Evolutionary conservation across 2,329 filamentous ascomycete genomes (phyloP), one percentile per base, ranked within the genome.

Genomic region (Exophiala lecanii-corni): DNA sequence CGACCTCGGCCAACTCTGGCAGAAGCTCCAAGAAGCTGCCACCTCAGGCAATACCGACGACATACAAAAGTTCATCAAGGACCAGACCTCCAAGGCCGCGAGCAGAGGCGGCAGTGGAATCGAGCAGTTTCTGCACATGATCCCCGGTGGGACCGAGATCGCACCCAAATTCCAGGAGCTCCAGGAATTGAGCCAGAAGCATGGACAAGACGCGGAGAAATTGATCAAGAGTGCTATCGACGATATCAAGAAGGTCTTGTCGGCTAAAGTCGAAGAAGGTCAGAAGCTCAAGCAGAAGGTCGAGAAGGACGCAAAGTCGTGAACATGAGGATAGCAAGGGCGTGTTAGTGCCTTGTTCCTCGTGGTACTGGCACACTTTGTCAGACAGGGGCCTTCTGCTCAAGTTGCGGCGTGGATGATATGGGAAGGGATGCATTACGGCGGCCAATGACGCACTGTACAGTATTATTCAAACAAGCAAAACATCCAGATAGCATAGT

Each of bases 131-230:
- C 63, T 84, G n/a, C 69, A 79, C 55, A 74, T 78, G 72, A 70
- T 86, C 5, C 81, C 82, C 0, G 74, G 76, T 9, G 81, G 79
- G 0, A 71, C 73, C 32, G 75, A 84, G 62, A 76, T 88, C 36
- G 58, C 85, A 25, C 71, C 77, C 25, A 84, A 86, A 64, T 60
- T 88, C 41, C 69, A 78, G 56, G 73, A 84, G 55, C 62, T 89
- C 41, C 72, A 77, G 52, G 72, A 84, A 50, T 70, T 83, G 10
- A 80, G 79, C 0, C 70, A 82, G 55, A 79, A 85, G 67, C 79
- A 85, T 60, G 79, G 77, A 37, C 71, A 79, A 4, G 81, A 88
- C 61, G 82, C 82, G 2, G 76, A 87, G 69, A 75, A 79, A 62
- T 68, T 88, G 26, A 62, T 85, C 39, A 79, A 80, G 64, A 81